Evolutionary conservation across 2,329 filamentous ascomycete species (phyloP), one percentile per base, ranked within the genome.

Genomic region (Alternaria angustiovoidea): DNA sequence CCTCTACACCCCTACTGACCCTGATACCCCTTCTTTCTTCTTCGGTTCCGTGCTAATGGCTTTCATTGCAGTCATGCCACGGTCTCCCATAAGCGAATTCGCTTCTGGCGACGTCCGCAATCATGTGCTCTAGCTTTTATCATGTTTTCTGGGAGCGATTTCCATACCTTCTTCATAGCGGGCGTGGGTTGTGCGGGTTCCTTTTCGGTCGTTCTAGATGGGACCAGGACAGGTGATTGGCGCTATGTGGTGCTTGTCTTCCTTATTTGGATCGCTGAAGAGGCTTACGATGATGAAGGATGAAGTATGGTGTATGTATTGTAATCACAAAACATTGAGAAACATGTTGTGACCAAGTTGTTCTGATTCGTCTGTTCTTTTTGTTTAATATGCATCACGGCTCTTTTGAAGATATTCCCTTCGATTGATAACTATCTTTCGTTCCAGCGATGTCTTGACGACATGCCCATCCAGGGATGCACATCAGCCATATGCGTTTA

Each of bases 11-110:
- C 62, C 67, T 52, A 61, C 59, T 62, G 59, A 57, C 67, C 70
- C 71, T 74, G 72, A 75, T 75, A 75, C 73, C 73, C 64, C 68
- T 69, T 64, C 65, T 67, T 65, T 59, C 61, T 65, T 65, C 55
- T 56, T 62, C 64, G 70, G 56, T 69, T 62, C 43, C 57, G 52
- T 59, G 59, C 55, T 54, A 57, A 44, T 51, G 58, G 54, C 59
- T 55, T 34, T 48, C 38, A 30, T 53, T 36, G 54, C 24, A 51
- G 53, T 48, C 32, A 56, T 51, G 44, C 44, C 47, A 44, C 38
- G 52, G 43, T 43, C 24, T 53, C n/a, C 22, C 6, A 20, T 12
- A 6, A 16, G 26, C 28, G 30, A 43, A 7, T 32, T 14, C n/a
- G 51, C 39, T 38, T 53, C 51, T 53, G 41, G 51, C 30, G 51